These are phyloP conservation scores for Salicornia ramosissima DNA, from an alignment of 148 eudicot genomes.

Conservation along the genomic window DNA sequence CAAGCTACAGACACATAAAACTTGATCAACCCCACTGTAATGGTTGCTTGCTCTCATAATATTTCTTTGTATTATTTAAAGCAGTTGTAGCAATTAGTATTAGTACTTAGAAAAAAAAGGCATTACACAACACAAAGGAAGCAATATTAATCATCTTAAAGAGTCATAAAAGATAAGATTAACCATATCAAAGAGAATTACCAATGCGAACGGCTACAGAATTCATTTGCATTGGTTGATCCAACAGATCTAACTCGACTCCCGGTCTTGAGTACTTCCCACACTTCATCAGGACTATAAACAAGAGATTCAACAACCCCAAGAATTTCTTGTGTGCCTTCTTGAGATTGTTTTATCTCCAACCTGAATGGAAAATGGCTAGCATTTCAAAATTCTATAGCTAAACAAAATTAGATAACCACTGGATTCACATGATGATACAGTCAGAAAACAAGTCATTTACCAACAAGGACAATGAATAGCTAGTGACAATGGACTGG, in stretches of 20 bases:
- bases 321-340: conserved; percentile 93
- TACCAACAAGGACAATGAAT: too few species aligned
- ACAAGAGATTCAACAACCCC: conserved; percentile 81
- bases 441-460: too few species aligned
- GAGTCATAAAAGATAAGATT: neutral
- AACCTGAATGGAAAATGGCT: too few species aligned
- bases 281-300: conserved; percentile 64
- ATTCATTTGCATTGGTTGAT: conserved; percentile 88
- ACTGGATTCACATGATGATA: too few species aligned
- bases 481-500: too few species aligned
- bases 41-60: neutral
- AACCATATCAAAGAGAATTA: conserved; percentile 20
- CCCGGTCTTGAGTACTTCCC: conserved; percentile 78
- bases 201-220: conserved; percentile 97
- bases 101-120: too few species aligned
- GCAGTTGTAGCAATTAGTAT: too few species aligned
- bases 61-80: neutral
- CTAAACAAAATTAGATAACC: too few species aligned
- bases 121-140: neutral
- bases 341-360: conserved; percentile 86
- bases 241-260: conserved; percentile 85
- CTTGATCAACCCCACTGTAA: neutral
- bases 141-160: neutral
- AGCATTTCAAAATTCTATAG: too few species aligned
- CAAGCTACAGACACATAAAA: conserved; percentile 46